A percentile compares a stretch with the other conserved stretches of the same genome.
These are phyloP conservation scores for Aspergillus neotritici DNA, from an alignment of 2,329 filamentous ascomycete genomes.

Conservation along the genomic window DNA sequence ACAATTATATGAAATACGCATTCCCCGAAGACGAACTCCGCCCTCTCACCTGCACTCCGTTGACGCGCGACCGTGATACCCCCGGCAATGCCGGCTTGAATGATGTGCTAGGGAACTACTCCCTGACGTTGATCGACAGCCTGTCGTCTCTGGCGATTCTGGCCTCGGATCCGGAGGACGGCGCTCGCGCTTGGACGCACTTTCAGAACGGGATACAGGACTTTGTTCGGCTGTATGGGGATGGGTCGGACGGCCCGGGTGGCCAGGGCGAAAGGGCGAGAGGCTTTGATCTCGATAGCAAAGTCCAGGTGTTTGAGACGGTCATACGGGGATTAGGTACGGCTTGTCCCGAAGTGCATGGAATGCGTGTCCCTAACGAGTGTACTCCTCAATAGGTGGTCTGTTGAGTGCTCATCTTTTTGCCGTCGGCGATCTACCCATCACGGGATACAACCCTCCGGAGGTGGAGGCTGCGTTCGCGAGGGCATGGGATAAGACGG, in stretches of 20 bases:
- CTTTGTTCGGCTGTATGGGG: conserved; percentile 78
- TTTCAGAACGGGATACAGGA: conserved; percentile 76
- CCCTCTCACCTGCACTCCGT: conserved; percentile 74
- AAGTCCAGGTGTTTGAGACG: conserved; percentile 97
- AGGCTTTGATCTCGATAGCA: conserved; percentile 93
- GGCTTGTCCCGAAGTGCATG: conserved; percentile 3
- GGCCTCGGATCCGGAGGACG: conserved; percentile 57
- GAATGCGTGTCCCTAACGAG: conserved; percentile 2
- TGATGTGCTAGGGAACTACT: conserved; percentile 96
- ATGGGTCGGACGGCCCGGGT: conserved; percentile 63
- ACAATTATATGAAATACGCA: conserved; percentile 88
- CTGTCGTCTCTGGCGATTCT: conserved; percentile 90
- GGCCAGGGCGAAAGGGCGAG: conserved; percentile 67
- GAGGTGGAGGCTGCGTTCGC: conserved; percentile 34
- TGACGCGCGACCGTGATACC: conserved; percentile 77
- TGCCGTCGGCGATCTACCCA: conserved; percentile 82
- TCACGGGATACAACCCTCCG: conserved; percentile 64
- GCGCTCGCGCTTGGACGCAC: conserved; percentile 58
- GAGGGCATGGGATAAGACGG: conserved; percentile 37
- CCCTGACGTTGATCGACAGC: conserved; percentile 89
- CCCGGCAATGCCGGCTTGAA: conserved; percentile 80
- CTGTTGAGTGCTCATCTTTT: conserved; percentile 91
- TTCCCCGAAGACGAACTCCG: conserved; percentile 95
- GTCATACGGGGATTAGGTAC: conserved; percentile 71
- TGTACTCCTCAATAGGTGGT: conserved; percentile 53